Base-by-base conservation (phyloP, 257 asterid genomes). In the Ilex asprella region DNA sequence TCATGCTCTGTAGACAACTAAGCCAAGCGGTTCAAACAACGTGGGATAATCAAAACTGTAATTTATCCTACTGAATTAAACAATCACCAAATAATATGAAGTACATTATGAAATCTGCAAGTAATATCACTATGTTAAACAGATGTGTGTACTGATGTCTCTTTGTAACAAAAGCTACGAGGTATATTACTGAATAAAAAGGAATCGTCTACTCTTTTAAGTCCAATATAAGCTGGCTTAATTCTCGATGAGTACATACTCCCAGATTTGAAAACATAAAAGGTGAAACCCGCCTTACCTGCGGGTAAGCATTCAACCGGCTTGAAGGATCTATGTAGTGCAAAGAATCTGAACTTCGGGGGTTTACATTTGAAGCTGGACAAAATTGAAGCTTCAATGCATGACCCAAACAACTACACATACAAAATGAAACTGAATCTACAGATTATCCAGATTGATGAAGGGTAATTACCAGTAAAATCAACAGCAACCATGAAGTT, bases 401-500 rank as follows among this genome's bases (percentile, higher is more conserved):
- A 60, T 53, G 52, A 57, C 50, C 31, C 44, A 65, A 58, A 39
- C 31, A 64, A 16, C 39, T 65, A 54, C 39, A 30, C 51, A 39
- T 13, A 32, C 30, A 53, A 5, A 59, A 55, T 39, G 47, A 55
- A 60, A 50, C 31, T 16, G 54, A 55, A 32, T 53, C 32, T 6
- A 0, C 57, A 15, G 57, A 2, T 53, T 21, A 35, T 54, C 2
- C 43, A 56, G 59, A 60, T 7, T 57, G 56, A 6, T 41, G 55
- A 62, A 43, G 27, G 57, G 39, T 62, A 52, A 39, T 30, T 63
- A 85, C 95, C 97, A 31, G 95, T 89, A 77, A 86, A 89, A 77
- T 89, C 95, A 71, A 89, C 84, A 50, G 94, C 94, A 59, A 89
- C 94, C 94, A 84, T 86, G 71, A 89, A 89, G 70, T 71, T 82